Evolutionary conservation across 768 basidiomycete genomes (phyloP).

Genomic region (Tylopilus sp.): DNA sequence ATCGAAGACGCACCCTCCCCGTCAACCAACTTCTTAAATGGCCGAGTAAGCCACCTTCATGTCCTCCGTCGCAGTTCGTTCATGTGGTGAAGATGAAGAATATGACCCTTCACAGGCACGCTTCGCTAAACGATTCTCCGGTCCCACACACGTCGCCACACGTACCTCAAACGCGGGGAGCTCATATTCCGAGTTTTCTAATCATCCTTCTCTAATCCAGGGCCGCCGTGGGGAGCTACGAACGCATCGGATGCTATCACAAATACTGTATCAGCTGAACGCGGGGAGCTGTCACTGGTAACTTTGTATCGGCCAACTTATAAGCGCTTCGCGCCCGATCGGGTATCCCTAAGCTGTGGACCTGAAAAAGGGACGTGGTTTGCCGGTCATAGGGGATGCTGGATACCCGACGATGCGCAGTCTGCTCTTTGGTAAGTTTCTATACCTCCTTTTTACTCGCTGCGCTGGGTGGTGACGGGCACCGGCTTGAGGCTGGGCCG

Average conservation of each 20-base stretch:
- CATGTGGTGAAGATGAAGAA: constrained; percentile 5
- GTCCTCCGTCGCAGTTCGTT: constrained; percentile 3
- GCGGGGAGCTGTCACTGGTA: constrained; percentile 5
- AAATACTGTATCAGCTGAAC: not conserved
- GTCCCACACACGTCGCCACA: constrained; percentile 8
- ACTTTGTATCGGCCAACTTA: not conserved
- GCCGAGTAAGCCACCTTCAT: not conserved
- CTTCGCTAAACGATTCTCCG: constrained; percentile 22
- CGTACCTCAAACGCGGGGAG: constrained; percentile 9
- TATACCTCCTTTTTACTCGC: too few relatives aligned
- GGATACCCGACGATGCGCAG: not conserved
- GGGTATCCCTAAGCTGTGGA: not conserved
- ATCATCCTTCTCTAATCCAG: constrained; percentile 4
- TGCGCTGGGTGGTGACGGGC: not conserved
- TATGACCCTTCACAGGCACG: constrained; percentile 17
- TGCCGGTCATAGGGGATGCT: not conserved
- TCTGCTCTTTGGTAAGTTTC: too few relatives aligned
- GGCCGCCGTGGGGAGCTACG: constrained; percentile 1
- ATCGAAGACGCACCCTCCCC: constrained; percentile 3
- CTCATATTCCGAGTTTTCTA: not conserved
- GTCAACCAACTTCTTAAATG: not conserved
- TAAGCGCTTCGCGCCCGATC: not conserved
- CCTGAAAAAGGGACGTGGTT: not conserved
- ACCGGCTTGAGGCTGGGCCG: not conserved
- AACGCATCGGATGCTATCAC: not conserved